Conservation (phyloP, 225 moss, liverwort and hornwort genomes). For the Lunularia cruciata region DNA sequence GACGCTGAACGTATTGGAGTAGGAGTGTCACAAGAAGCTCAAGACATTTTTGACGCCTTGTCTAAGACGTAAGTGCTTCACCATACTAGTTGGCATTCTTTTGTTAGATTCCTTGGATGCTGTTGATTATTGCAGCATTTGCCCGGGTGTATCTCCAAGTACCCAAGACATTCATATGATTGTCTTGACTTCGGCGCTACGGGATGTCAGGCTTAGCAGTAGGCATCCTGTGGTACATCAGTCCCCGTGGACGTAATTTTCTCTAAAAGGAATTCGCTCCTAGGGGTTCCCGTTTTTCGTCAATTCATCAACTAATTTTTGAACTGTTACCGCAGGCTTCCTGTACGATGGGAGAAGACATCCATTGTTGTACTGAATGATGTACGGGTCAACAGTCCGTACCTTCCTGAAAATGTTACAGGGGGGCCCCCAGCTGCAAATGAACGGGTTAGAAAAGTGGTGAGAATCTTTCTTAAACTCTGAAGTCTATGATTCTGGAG, state of each 20-base stretch:
- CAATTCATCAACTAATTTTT: no score
- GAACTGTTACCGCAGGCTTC: conserved; percentile 56
- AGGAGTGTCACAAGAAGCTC: conserved; percentile 90
- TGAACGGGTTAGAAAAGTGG: conserved; percentile 99
- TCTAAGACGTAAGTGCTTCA: conserved; percentile 72
- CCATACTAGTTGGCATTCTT: background rate
- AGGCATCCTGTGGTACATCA: no score
- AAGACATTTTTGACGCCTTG: conserved; percentile 99
- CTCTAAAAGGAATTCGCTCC: no score
- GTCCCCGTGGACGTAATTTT: no score
- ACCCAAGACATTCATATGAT: background rate
- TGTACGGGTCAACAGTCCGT: conserved; percentile 85
- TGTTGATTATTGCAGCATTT: no score
- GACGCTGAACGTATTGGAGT: conserved; percentile 98
- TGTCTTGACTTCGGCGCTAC: no score
- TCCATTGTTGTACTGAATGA: conserved; percentile 95
- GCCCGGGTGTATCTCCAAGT: background rate
- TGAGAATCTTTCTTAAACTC: conserved; percentile 38
- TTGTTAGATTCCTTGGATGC: background rate
- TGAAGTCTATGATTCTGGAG: background rate
- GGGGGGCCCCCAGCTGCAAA: conserved; percentile 94
- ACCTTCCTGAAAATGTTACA: conserved; percentile 82
- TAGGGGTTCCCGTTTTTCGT: background rate
- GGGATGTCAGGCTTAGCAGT: no score
- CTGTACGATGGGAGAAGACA: conserved; percentile 95